Conservation (phyloP, 2,329 filamentous ascomycete genomes). For the Coniochaeta prunicola region DNA sequence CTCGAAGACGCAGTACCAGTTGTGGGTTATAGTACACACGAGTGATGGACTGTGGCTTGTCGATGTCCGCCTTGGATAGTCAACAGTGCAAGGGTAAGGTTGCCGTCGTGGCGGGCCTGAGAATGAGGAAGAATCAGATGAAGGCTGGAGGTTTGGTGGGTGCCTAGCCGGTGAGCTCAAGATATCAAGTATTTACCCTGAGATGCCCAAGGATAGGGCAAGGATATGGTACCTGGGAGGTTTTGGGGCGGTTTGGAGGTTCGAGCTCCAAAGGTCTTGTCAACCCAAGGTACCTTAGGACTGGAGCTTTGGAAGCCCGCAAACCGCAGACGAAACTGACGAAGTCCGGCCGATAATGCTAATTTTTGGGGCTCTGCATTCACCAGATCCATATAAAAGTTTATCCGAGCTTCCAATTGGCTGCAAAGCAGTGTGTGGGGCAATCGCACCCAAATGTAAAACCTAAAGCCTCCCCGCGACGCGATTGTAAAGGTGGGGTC, state of each 20-base stretch:
- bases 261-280: not conserved
- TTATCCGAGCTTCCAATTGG: constrained; percentile 10
- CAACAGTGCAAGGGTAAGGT: not conserved
- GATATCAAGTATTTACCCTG: not conserved
- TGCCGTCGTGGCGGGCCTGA: not conserved
- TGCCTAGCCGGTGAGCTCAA: not conserved
- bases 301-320: not conserved
- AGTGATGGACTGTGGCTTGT: not conserved
- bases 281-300: no score
- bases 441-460: not conserved
- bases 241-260: not conserved
- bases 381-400: constrained; percentile 12
- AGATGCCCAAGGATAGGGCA: no score
- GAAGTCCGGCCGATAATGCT: constrained; percentile 11
- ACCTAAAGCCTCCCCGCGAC: no score
- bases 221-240: no score
- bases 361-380: constrained; percentile 17
- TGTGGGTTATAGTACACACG: not conserved
- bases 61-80: not conserved
- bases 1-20: not conserved
- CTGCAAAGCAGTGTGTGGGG: not conserved
- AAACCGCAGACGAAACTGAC: not conserved
- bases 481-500: no score
- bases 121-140: not conserved
- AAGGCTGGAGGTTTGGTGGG: not conserved